Conservation (phyloP, 2,329 filamentous ascomycete species). For the Aspergillus texensis region DNA sequence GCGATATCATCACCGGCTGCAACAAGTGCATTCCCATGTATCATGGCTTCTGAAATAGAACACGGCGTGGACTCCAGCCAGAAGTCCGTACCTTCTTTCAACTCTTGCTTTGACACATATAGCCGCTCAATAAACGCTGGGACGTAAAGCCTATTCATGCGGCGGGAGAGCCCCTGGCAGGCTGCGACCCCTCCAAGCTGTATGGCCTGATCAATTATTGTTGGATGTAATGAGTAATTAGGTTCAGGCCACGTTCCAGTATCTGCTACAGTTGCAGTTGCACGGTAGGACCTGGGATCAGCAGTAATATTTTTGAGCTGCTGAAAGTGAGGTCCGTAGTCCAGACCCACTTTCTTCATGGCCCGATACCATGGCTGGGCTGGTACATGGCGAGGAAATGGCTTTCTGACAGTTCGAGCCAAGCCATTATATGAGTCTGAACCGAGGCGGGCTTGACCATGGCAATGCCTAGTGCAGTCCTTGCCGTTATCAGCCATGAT, state of each 20-base stretch:
- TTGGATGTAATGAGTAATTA: conserved; percentile 24
- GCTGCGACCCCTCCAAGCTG: conserved; percentile 24
- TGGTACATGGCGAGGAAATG: not conserved
- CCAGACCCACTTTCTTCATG: not conserved
- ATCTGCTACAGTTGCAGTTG: not conserved
- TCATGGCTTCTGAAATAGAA: no score
- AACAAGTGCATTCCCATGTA: no score
- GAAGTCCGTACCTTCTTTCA: not conserved
- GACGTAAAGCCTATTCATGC: conserved; percentile 17
- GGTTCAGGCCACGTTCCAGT: not conserved
- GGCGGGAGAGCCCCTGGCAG: conserved; percentile 16
- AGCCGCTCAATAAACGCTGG: conserved; percentile 21
- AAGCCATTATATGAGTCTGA: not conserved
- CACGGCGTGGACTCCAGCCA: no score
- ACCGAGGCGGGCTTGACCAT: not conserved
- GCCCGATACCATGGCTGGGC: conserved; percentile 6
- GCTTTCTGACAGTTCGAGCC: not conserved
- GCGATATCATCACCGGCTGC: no score
- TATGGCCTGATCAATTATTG: conserved; percentile 21
- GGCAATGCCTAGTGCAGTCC: not conserved
- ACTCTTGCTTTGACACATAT: not conserved
- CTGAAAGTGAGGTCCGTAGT: conserved; percentile 7
- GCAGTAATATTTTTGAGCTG: conserved; percentile 5
- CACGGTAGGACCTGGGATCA: not conserved
- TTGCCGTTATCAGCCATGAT: conserved; percentile 4